Percentiles rank a stretch among this genome's conserved stretches.
These are phyloP conservation scores for Candida frijolesensis DNA, from an alignment of 1,139 yeast genomes.

Conservation along the genomic window DNA sequence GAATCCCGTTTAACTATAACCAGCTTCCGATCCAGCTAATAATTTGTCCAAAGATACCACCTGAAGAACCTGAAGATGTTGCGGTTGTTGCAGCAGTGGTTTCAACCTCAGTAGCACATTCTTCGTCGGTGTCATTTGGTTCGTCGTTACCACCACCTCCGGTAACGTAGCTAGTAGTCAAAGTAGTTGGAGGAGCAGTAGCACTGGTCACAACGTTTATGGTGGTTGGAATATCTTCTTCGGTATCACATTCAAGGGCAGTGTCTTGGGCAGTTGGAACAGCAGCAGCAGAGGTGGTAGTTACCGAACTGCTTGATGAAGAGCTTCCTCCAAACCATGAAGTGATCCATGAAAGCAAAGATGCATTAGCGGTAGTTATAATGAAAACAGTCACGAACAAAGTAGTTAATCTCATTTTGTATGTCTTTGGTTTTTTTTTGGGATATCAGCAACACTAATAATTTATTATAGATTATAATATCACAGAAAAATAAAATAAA, in stretches of 20 bases:
- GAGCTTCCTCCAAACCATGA: not conserved
- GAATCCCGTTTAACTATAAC: not conserved
- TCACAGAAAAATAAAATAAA: not conserved
- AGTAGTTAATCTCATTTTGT: conserved; percentile 2
- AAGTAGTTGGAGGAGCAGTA: conserved; percentile 1
- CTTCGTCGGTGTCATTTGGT: conserved; percentile 1
- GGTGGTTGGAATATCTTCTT: not conserved
- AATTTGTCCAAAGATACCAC: not conserved
- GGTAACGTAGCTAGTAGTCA: not conserved
- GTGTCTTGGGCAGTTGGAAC: not conserved
- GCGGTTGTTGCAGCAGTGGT: not conserved
- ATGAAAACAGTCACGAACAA: conserved; percentile 1
- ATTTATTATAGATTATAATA: not conserved
- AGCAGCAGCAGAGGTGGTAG: not conserved
- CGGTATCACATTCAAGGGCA: not conserved
- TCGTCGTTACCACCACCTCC: not conserved
- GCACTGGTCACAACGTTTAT: not conserved
- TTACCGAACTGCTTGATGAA: not conserved
- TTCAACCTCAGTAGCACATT: not conserved
- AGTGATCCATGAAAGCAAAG: not conserved
- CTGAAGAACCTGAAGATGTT: not conserved
- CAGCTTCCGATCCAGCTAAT: not conserved
- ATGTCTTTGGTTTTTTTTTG: not conserved
- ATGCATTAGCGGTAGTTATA: not conserved
- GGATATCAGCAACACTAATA: not conserved